Evolutionary conservation across 768 basidiomycete genomes (phyloP), one percentile per base, ranked within the genome.

Genomic region (Russula sp.): DNA sequence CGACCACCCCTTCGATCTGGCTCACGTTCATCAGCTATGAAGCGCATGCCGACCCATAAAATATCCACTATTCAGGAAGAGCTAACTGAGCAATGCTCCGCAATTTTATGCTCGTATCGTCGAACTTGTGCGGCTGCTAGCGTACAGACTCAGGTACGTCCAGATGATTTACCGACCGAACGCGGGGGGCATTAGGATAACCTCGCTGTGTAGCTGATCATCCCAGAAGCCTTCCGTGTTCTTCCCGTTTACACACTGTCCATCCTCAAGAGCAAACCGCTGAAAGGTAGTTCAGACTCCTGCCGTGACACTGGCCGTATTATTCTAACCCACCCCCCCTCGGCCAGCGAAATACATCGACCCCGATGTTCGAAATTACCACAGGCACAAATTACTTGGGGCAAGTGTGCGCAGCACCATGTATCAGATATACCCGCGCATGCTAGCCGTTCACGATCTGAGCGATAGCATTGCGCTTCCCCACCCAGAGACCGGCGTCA

Each of bases 361-460:
- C 6, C 88, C 94, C n/a, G 97, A 98, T 69, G 93, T 95, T 11
- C 88, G 97, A 56, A 92, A 94, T 68, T 89, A 87, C 70, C 82
- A 88, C 70, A 85, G 87, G 55, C 89, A 94, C 66, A 82, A 84
- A 67, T 78, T 97, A 53, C 80, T 84, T 65, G 83, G 85, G 0
- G 83, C 87, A 78, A 78, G 84, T 57, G 84, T 89, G 10, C 84
- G 88, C 18, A 77, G 77, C 42, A 80, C 88, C 10, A 83, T 96
- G 72, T 84, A 85, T 62, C 79, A 90, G 66, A 81, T 98, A 14
- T 98, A 98, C 74, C 97, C 97, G 6, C 83, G 86, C 22, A 77
- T 98, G 63, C 77, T 98, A 37, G 91, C 94, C 4, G 76, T 98
- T 0, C 96, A 99, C 71, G 90, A 92, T 71, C 77, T 98, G 39